Conservation (phyloP, 352 stramenopile genomes). For the Nothophytophthora sp. region DNA sequence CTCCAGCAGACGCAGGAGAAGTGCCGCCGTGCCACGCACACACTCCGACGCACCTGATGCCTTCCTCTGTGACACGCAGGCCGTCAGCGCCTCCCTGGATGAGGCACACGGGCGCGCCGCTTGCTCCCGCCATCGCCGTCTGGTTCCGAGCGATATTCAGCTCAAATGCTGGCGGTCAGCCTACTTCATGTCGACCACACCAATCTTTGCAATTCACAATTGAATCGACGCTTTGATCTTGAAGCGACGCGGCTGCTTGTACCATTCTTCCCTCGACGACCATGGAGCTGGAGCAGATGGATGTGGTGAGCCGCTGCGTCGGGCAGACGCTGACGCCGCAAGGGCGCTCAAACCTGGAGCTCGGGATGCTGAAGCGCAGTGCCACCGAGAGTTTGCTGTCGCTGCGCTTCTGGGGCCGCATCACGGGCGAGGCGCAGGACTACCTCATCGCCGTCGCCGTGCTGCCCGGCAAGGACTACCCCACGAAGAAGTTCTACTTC, state of each 20-base stretch:
- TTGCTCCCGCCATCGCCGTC: not conserved
- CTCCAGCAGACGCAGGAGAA: no score
- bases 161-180: no score
- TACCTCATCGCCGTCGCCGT: constrained; percentile 70
- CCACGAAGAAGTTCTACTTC: constrained; percentile 88
- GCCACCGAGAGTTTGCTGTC: constrained; percentile 61
- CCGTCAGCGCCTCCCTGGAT: constrained; percentile 52
- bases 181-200: constrained; percentile 10
- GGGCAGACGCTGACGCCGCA: constrained; percentile 70
- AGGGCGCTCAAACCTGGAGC: constrained; percentile 77
- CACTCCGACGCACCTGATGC: constrained; percentile 50
- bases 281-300: constrained; percentile 81
- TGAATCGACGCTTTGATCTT: constrained; percentile 19
- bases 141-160: no score
- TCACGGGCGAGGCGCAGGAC: constrained; percentile 62
- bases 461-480: constrained; percentile 60
- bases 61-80: constrained; percentile 54
- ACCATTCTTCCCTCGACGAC: not conserved
- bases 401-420: constrained; percentile 75
- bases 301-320: constrained; percentile 69
- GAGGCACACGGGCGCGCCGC: constrained; percentile 54
- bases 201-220: constrained; percentile 19
- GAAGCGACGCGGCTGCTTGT: constrained; percentile 22
- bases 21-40: not conserved
- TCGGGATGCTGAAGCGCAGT: constrained; percentile 68